phyloP scores from a whole-genome alignment of 257 asterid genomes.

The Striga asiatica region DNA sequence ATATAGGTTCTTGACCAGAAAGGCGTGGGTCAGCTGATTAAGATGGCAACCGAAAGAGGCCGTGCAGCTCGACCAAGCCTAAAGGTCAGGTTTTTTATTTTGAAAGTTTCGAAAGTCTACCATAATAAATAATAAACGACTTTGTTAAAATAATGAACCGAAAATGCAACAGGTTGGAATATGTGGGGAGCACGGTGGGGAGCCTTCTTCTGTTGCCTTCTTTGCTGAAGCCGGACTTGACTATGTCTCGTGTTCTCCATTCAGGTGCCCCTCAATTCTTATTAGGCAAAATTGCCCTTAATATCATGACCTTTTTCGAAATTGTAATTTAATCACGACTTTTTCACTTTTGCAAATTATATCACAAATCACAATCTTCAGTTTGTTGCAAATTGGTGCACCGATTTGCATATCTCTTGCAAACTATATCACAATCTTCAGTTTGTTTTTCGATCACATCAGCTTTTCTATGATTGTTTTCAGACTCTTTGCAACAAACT shows the following conservation, averaged over 20 bases:
- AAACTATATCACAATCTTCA: too few species aligned
- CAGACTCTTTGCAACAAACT: too few species aligned
- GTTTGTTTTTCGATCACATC: too few species aligned
- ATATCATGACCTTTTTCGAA: too few species aligned
- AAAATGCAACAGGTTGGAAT: constrained; percentile 60
- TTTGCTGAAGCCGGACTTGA: constrained; percentile 85
- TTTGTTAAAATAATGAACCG: background rate
- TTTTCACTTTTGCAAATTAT: too few species aligned
- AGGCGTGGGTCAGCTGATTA: constrained; percentile 90
- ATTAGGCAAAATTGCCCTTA: too few species aligned
- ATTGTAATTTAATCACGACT: too few species aligned
- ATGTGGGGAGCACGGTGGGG: constrained; percentile 97
- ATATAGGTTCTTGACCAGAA: constrained; percentile 81
- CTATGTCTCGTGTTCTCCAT: constrained; percentile 95
- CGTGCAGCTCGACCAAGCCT: constrained; percentile 87
- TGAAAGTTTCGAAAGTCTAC: too few species aligned
- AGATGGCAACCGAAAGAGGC: constrained; percentile 84
- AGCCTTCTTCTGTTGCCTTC: constrained; percentile 91
- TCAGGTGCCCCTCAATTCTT: constrained; percentile 46
- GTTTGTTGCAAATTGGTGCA: too few species aligned
- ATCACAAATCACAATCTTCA: too few species aligned
- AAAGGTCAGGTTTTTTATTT: constrained; percentile 34
- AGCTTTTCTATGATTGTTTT: too few species aligned
- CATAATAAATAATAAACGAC: background rate
- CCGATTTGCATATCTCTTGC: too few species aligned